phyloP scores from a whole-genome alignment of 352 stramenopile species.

The Globisporangium iwayamae region DNA sequence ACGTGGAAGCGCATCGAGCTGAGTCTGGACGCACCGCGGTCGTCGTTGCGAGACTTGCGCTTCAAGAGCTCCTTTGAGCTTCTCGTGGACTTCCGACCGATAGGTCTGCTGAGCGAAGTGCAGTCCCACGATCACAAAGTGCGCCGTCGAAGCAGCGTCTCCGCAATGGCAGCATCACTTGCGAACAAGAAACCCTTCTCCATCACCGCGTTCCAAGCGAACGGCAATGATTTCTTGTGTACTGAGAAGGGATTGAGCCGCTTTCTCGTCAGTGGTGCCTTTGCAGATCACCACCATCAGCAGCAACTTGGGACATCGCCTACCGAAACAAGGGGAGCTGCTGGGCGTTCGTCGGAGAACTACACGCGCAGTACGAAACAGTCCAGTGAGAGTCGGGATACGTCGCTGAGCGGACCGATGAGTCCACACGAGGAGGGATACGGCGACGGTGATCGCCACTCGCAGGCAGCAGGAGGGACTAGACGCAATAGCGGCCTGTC shows the following conservation, averaged over 20 bases:
- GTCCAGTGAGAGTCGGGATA: constrained; percentile 12
- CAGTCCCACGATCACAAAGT: constrained; percentile 23
- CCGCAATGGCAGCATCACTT: constrained; percentile 15
- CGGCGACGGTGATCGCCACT: neutral
- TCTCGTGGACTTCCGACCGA: constrained; percentile 62
- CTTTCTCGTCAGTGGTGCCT: constrained; percentile 29
- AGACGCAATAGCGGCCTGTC: constrained; percentile 1
- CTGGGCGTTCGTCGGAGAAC: constrained; percentile 12
- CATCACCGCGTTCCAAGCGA: constrained; percentile 44
- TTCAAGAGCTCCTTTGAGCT: constrained; percentile 55
- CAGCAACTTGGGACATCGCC: too few species aligned
- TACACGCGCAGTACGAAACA: constrained; percentile 17
- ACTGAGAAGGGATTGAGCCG: constrained; percentile 30
- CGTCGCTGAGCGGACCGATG: constrained; percentile 13
- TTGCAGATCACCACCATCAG: constrained; percentile 21
- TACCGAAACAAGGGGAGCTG: neutral
- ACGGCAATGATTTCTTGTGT: constrained; percentile 65
- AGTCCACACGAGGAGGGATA: constrained; percentile 3
- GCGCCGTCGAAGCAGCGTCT: constrained; percentile 20
- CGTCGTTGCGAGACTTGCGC: constrained; percentile 36
- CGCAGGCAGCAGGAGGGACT: neutral
- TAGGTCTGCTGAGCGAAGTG: constrained; percentile 21
- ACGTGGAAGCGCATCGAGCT: constrained; percentile 58
- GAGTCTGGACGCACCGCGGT: constrained; percentile 35
- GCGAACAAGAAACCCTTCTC: constrained; percentile 20